Percentiles rank a stretch among this genome's conserved stretches.
These are phyloP conservation scores for Cyberlindnera americana DNA, from an alignment of 805 yeast species.

Conservation along the genomic window DNA sequence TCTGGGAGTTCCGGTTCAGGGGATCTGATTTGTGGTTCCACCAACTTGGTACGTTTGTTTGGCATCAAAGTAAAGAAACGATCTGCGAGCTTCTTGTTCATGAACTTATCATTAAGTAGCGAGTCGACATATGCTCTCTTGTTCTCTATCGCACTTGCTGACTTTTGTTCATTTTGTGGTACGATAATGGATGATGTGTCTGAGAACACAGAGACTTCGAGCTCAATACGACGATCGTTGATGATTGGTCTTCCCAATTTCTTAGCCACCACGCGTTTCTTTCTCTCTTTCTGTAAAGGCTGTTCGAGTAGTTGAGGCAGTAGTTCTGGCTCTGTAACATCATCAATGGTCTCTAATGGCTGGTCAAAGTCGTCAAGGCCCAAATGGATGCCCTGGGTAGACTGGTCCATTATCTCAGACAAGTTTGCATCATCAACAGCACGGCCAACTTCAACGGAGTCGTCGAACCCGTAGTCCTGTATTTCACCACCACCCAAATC, in stretches of 20 bases:
- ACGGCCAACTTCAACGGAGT: conserved; percentile 32
- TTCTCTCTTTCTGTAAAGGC: conserved; percentile 9
- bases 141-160: conserved; percentile 6
- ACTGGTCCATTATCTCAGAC: conserved; percentile 16
- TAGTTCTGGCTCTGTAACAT: conserved; percentile 9
- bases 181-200: conserved; percentile 14
- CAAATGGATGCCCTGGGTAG: conserved; percentile 14
- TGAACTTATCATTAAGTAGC: conserved; percentile 16
- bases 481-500: conserved; percentile 7
- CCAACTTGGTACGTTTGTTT: conserved; percentile 24
- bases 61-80: conserved; percentile 11
- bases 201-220: conserved; percentile 22
- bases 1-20: conserved; percentile 20
- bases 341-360: conserved; percentile 23
- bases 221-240: conserved; percentile 25
- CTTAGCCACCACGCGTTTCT: conserved; percentile 10
- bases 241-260: conserved; percentile 19
- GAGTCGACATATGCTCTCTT: conserved; percentile 22
- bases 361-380: conserved; percentile 16
- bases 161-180: too few species aligned
- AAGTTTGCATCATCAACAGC: conserved; percentile 19
- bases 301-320: conserved; percentile 7
- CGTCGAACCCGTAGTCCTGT: conserved; percentile 30
- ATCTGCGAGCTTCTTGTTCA: conserved; percentile 18
- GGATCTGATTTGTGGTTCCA: conserved; percentile 13